Evolutionary conservation across 257 asterid genomes (phyloP), one percentile per base, ranked within the genome.

Genomic region (Echium plantagineum): DNA sequence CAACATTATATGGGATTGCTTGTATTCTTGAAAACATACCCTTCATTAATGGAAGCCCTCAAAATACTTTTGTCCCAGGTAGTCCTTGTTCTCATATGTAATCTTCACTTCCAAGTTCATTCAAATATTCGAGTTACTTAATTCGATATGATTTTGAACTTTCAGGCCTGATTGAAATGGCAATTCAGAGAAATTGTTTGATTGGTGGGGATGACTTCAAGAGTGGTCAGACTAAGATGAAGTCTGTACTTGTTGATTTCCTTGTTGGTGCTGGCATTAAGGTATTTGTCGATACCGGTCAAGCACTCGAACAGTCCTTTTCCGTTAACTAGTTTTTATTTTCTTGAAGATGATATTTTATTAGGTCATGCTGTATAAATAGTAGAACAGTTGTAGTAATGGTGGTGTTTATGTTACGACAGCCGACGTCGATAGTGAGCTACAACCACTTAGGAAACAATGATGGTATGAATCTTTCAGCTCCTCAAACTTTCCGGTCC

Each of bases 201-300:
- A 93, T 93, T 9, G 98, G 95, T 60, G 98, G 98, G 32, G 97
- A 93, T 64, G 98, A 93, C 46, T 93, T 93, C 70, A 93, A 93
- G 87, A 93, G 98, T 66, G 98, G 98, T 13, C 98, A 93, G 62
- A 93, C 98, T 20, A 93, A 93, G 78, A 93, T 93, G 98, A 93
- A 93, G 63, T 93, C 98, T 0, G 98, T 85, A 59, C 89, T 93
- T 7, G 98, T 91, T 28, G 98, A 91, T 77, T 91, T 91, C 77
- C 97, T 91, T 15, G 98, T 93, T 59, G 97, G 98, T 35, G 98
- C 98, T 58, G 97, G 98, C 59, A 93, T 89, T 72, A 93, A 93
- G 95, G 98, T 87, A 78, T 18, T 18, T 21, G 56, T 26, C 24
- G 57, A 13, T 21, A 16, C n/a, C 10, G 59, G 15, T 21, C 16